Conservation (phyloP, 345 rosid species). For the Mangifera indica region DNA sequence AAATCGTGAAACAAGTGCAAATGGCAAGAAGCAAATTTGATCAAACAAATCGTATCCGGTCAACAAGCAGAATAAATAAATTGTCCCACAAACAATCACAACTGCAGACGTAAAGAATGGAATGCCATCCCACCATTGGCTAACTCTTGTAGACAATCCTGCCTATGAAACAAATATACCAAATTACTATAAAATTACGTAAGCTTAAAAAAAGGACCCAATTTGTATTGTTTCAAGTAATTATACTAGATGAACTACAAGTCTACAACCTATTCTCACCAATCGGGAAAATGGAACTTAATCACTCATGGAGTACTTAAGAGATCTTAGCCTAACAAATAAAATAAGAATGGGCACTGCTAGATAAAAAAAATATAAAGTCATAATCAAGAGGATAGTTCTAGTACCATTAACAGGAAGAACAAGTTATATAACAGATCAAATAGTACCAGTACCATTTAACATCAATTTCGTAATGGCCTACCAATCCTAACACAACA, state of each 20-base stretch:
- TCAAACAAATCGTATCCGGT: conserved; percentile 78
- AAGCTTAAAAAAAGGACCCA: not conserved
- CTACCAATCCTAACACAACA: too few relatives aligned
- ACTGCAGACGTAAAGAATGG: conserved; percentile 81
- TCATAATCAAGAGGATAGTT: not conserved
- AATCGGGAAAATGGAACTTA: not conserved
- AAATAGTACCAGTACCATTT: too few relatives aligned
- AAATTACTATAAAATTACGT: not conserved
- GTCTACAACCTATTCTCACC: not conserved
- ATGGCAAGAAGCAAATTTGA: conserved; percentile 85
- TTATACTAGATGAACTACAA: not conserved
- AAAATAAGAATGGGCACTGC: not conserved
- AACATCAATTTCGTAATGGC: too few relatives aligned
- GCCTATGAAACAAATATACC: conserved; percentile 47
- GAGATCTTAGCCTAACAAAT: not conserved
- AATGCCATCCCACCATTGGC: conserved; percentile 91
- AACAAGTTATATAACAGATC: not conserved
- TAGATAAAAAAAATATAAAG: not conserved
- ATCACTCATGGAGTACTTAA: not conserved
- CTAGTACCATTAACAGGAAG: not conserved
- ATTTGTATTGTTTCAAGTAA: not conserved
- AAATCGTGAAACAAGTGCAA: conserved; percentile 62
- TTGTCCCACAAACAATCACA: conserved; percentile 63
- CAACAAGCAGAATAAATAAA: conserved; percentile 76
- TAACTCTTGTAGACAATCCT: conserved; percentile 64